Percentiles rank a stretch among this genome's conserved stretches.
Conservation (phyloP, 805 yeast genomes). For the Lachancea waltii region DNA sequence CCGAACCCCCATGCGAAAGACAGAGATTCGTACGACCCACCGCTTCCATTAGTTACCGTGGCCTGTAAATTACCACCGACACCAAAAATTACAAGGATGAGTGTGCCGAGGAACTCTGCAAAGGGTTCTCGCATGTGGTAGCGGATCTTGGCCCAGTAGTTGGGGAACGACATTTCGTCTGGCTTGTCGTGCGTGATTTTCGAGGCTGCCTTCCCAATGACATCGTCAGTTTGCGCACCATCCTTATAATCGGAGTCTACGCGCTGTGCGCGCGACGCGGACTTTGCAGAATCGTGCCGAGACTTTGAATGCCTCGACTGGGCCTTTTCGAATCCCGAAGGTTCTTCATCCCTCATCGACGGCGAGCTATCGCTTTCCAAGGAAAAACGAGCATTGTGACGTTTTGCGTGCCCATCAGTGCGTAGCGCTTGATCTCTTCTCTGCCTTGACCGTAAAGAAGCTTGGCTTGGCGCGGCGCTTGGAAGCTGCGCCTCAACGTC, state of each 20-base stretch:
- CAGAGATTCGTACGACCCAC: constrained; percentile 35
- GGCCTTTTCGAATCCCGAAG: too few species aligned
- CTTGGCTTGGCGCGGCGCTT: constrained; percentile 1
- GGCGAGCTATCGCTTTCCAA: constrained; percentile 14
- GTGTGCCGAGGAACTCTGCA: constrained; percentile 41
- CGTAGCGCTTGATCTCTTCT: not conserved
- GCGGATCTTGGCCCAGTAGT: constrained; percentile 16
- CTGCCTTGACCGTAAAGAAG: not conserved
- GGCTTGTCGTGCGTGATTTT: constrained; percentile 10
- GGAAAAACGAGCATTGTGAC: constrained; percentile 11
- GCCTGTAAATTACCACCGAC: constrained; percentile 29
- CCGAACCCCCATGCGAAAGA: constrained; percentile 43
- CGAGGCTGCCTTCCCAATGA: constrained; percentile 6
- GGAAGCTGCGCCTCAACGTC: constrained; percentile 16
- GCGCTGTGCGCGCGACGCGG: too few species aligned
- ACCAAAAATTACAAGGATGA: constrained; percentile 38
- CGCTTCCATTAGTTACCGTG: constrained; percentile 30
- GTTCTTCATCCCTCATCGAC: constrained; percentile 4
- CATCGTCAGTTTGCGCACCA: too few species aligned
- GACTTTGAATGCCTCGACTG: too few species aligned
- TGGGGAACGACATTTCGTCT: constrained; percentile 12
- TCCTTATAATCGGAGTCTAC: too few species aligned
- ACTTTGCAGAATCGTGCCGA: too few species aligned
- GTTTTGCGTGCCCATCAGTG: too few species aligned
- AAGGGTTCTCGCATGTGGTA: constrained; percentile 33